Conservation (phyloP, 2,329 filamentous ascomycete species). For the Nakataea oryzae region DNA sequence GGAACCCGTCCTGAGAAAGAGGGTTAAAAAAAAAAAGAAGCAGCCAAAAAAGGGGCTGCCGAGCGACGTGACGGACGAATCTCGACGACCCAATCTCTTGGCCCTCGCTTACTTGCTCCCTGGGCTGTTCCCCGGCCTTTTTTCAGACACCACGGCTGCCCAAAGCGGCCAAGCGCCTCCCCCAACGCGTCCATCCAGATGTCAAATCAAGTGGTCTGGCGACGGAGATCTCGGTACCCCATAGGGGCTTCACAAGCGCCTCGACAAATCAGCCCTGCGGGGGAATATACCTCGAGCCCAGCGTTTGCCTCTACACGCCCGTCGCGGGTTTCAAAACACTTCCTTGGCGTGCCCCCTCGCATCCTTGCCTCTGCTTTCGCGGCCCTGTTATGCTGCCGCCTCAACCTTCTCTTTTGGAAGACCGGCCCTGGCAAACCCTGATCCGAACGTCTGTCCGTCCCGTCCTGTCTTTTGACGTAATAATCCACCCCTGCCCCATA, state of each 20-base stretch:
- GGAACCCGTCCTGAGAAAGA: neutral
- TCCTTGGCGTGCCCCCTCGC: neutral
- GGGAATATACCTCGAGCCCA: neutral
- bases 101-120: neutral
- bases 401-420: neutral
- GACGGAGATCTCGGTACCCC: neutral
- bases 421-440: neutral
- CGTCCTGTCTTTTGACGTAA: neutral
- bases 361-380: constrained; percentile 1
- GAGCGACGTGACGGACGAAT: neutral
- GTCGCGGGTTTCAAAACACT: constrained; percentile 2
- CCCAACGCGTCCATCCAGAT: too few species aligned
- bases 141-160: neutral
- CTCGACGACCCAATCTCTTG: neutral
- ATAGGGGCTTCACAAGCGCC: too few species aligned
- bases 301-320: neutral
- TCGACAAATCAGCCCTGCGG: neutral
- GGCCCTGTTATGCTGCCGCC: neutral
- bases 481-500: too few species aligned
- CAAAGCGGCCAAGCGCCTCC: neutral
- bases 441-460: neutral
- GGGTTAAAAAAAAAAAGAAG: too few species aligned
- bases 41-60: neutral
- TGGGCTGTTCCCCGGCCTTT: neutral
- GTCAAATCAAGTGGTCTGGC: neutral